Base-by-base conservation (phyloP, 805 yeast genomes). In the Grigorovia jiainica region DNA sequence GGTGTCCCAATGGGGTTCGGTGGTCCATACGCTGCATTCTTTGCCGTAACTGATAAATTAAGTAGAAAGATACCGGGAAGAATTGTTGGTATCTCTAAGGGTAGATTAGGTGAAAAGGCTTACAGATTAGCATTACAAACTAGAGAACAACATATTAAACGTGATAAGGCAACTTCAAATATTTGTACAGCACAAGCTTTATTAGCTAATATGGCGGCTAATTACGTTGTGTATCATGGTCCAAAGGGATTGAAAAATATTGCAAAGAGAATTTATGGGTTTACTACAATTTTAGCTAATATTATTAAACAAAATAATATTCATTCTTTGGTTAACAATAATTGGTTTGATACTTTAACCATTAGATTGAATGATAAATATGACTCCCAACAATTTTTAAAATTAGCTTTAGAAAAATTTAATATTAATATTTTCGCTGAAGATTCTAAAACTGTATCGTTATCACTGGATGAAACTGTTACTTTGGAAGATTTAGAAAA, bases 1-100 rank as follows among this genome's bases (percentile, higher is more conserved):
- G 98, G 98, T 56, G 97, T 90, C 32, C 97, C 98, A 42, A 76
- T 90, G 69, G 98, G 97, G 6, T 92, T 79, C 60, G 98, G 98
- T 57, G 98, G 98, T 17, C 98, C 98, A 3, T 98, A 92, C 63
- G 97, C 98, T 37, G 98, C 95, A 0, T 92, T 86, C 66, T 89
- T 92, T 54, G 86, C 97, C 7, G 95, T 90, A 33, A 72, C 77
- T n/a, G 76, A 79, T 45, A 73, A 78, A 43, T 72, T 82, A 52
- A 85, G 86, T 58, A 78, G 98, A 60, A 92, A 89, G 64, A 87
- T 92, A 62, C 98, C 98, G 2, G 98, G 98, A 35, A 76, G 98
- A 67, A 75, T 92, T 43, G 89, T 92, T 42, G 98, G 98, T 58
- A 78, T 85, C 33, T 79, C 95, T 32, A 86, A 85, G 60, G 98